Evolutionary conservation across 257 asterid species (phyloP).

Genomic region (Echites panduratus): DNA sequence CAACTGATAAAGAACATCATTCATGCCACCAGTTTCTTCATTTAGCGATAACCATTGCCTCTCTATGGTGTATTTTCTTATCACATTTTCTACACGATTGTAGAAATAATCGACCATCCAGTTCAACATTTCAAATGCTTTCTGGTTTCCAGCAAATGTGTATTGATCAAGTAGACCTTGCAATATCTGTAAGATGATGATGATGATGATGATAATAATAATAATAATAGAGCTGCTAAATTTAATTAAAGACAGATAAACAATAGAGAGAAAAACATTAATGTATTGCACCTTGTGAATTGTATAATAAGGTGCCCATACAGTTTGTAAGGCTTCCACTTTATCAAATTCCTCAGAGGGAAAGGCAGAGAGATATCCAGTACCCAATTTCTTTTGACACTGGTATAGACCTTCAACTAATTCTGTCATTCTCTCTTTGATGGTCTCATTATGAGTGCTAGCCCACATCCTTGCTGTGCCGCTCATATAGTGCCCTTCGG

Average conservation of each 20-base stretch:
- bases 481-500: conserved; percentile 80
- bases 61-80: conserved; percentile 48
- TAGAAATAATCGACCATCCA: conserved; percentile 85
- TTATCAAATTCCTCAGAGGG: conserved; percentile 65
- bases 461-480: conserved; percentile 94
- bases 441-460: conserved; percentile 61
- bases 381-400: conserved; percentile 63
- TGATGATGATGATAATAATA: too few relatives aligned
- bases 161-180: conserved; percentile 91
- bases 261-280: too few relatives aligned
- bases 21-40: conserved; percentile 97
- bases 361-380: conserved; percentile 86
- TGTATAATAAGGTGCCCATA: conserved; percentile 94
- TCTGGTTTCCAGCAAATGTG: conserved; percentile 44
- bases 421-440: conserved; percentile 46
- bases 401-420: conserved; percentile 48
- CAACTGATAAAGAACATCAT: conserved; percentile 71
- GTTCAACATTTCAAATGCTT: conserved; percentile 47
- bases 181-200: conserved; percentile 39
- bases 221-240: too few relatives aligned
- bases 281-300: conserved; percentile 59
- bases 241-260: too few relatives aligned
- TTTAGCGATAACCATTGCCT: conserved; percentile 65
- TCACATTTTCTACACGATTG: conserved; percentile 68
- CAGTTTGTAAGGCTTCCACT: conserved; percentile 51